phyloP scores from a whole-genome alignment of 2,329 filamentous ascomycete genomes.

The Graphiopsis chlorocephala region DNA sequence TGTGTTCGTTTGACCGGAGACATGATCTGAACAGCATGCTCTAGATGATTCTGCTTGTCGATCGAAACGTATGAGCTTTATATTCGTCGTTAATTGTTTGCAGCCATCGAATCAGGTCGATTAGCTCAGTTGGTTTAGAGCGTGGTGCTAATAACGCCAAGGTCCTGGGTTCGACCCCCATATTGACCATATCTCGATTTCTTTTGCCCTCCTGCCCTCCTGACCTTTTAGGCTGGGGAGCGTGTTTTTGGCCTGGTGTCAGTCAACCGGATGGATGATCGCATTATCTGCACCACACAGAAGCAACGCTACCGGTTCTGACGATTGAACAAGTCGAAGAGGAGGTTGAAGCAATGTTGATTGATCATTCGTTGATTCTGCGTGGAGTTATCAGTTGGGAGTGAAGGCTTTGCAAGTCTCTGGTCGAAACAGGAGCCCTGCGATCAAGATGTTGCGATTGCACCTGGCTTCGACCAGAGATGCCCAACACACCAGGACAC shows the following conservation, averaged over 20 bases:
- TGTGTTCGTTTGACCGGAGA: too few species aligned
- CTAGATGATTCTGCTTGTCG: background rate
- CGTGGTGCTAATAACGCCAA: slow-evolving; percentile 11
- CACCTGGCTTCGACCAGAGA: background rate
- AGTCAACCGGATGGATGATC: background rate
- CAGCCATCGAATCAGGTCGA: background rate
- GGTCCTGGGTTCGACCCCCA: slow-evolving; percentile 3
- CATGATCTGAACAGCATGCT: too few species aligned
- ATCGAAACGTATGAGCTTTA: too few species aligned
- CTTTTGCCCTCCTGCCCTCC: background rate
- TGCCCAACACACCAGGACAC: background rate
- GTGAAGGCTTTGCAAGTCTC: too few species aligned
- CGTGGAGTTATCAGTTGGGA: too few species aligned
- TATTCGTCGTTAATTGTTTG: too few species aligned
- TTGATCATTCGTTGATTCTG: too few species aligned
- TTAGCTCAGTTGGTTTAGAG: slow-evolving; percentile 11
- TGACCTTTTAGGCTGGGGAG: background rate
- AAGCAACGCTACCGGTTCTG: too few species aligned
- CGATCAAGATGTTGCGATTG: background rate
- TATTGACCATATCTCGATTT: background rate
- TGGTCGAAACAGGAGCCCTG: background rate
- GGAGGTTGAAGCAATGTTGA: background rate
- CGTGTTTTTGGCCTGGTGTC: background rate
- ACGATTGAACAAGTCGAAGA: background rate
- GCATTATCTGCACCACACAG: background rate